These are phyloP conservation scores for Trypanosoma lewisi DNA, from an alignment of 208 protist species.

Conservation along the genomic window DNA sequence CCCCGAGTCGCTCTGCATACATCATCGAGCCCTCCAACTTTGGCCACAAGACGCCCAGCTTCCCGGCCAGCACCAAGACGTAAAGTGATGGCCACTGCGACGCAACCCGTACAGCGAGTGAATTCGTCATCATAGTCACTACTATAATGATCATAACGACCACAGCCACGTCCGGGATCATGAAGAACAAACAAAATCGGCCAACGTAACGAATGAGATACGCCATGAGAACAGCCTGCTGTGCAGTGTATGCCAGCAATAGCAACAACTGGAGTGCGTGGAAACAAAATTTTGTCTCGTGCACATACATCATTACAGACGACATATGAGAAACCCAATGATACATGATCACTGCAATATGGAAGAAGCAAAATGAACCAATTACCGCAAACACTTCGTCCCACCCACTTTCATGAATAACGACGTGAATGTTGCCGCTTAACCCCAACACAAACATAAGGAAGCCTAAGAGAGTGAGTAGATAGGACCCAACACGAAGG, in stretches of 20 bases:
- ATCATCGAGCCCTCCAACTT: neutral
- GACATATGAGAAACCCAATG: neutral
- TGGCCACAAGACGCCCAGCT: conserved; percentile 14
- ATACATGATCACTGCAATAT: neutral
- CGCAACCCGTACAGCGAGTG: neutral
- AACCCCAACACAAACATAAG: conserved; percentile 17
- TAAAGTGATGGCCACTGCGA: conserved; percentile 15
- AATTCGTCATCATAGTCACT: neutral
- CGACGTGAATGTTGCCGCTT: neutral
- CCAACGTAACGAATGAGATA: conserved; percentile 16
- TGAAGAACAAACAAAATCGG: conserved; percentile 12
- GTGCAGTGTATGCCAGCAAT: conserved; percentile 13
- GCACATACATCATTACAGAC: neutral
- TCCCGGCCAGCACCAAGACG: conserved; percentile 13
- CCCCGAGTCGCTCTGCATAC: neutral
- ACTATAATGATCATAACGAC: conserved; percentile 6
- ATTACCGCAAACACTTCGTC: conserved; percentile 26
- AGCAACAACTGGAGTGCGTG: conserved; percentile 9
- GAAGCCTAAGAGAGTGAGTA: conserved; percentile 6
- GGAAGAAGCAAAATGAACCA: conserved; percentile 14
- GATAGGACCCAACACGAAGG: neutral
- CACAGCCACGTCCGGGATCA: conserved; percentile 17
- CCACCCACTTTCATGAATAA: conserved; percentile 16
- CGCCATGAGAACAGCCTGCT: conserved; percentile 8
- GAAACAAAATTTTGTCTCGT: neutral